phyloP scores from a whole-genome alignment of 768 basidiomycete species.

The Lactifluus volemus region DNA sequence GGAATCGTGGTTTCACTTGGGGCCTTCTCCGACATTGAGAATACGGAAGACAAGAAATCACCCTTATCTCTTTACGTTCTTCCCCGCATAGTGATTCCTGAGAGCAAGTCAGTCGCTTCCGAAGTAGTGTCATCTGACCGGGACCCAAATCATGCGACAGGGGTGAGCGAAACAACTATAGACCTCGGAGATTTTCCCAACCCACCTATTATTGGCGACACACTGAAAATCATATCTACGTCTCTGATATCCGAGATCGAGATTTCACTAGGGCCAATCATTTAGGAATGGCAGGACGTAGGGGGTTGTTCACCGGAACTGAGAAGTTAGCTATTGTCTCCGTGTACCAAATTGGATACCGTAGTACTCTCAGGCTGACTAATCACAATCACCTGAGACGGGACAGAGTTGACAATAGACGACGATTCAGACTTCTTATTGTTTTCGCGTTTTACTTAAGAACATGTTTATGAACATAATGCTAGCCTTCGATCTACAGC shows the following conservation, averaged over 20 bases:
- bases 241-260: constrained; percentile 10
- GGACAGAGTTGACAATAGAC: too few species aligned
- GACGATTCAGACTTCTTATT: too few species aligned
- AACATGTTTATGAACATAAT: too few species aligned
- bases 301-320: neutral
- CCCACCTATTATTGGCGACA: constrained; percentile 4
- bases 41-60: neutral
- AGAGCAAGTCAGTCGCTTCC: constrained; percentile 3
- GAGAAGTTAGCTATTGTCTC: neutral
- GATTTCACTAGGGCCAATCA: constrained; percentile 1
- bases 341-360: too few species aligned
- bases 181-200: constrained; percentile 15
- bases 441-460: too few species aligned
- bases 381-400: too few species aligned
- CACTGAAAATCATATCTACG: neutral
- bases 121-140: neutral
- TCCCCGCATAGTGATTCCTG: constrained; percentile 14
- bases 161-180: constrained; percentile 8
- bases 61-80: neutral
- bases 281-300: constrained; percentile 1
- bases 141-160: neutral
- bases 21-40: neutral
- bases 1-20: constrained; percentile 5
- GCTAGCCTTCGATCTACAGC: too few species aligned
- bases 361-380: too few species aligned